Conservation (phyloP, 129 eudicot genomes). For the Heracleum sosnowskyi region DNA sequence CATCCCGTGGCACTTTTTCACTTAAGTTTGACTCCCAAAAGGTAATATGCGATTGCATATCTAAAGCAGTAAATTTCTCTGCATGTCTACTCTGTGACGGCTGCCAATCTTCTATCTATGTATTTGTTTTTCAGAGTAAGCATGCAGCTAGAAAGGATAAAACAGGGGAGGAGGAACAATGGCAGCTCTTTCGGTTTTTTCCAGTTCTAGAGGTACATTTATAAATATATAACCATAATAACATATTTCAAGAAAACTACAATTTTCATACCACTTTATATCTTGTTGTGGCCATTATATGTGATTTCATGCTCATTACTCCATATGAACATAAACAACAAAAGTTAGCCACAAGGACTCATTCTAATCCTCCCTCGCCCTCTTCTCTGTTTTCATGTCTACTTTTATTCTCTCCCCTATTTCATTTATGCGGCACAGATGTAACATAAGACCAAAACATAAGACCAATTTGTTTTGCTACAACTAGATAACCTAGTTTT, state of each 20-base stretch:
- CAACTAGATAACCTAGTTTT: neutral
- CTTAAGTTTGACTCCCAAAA: slow-evolving; percentile 57
- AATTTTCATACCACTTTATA: neutral
- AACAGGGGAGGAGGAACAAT: slow-evolving; percentile 82
- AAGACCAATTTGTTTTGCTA: neutral
- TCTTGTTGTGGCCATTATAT: neutral
- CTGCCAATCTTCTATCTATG: neutral
- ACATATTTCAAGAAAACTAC: neutral
- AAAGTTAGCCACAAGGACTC: neutral
- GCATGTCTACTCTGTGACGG: slow-evolving; percentile 6
- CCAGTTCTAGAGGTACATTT: slow-evolving; percentile 79
- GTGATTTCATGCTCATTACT: too few relatives aligned
- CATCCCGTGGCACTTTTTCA: slow-evolving; percentile 61
- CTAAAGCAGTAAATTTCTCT: neutral
- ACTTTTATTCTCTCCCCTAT: neutral
- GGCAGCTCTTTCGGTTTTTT: slow-evolving; percentile 80
- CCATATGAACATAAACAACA: neutral
- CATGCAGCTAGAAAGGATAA: slow-evolving; percentile 73
- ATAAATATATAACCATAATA: neutral
- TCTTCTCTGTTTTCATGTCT: neutral
- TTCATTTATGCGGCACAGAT: neutral
- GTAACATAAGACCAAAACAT: neutral
- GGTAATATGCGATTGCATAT: slow-evolving; percentile 34
- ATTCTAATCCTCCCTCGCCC: neutral
- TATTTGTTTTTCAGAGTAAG: slow-evolving; percentile 32